Percentiles rank a stretch among this genome's conserved stretches.
phyloP scores from a whole-genome alignment of 164 flowering plant genomes.

The Akebia trifoliata region DNA sequence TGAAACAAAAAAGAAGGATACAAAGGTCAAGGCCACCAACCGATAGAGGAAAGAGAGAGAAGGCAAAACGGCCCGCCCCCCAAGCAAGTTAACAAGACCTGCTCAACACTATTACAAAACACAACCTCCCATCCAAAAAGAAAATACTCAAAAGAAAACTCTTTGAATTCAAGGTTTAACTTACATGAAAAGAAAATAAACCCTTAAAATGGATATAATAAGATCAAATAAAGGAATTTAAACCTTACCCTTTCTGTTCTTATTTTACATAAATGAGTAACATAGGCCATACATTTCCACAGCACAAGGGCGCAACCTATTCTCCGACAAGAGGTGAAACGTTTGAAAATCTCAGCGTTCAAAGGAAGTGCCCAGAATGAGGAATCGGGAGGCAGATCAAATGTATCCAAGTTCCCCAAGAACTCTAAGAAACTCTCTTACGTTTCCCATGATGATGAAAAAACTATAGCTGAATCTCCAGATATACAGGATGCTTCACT shows the following conservation, averaged over 20 bases:
- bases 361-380: conserved; percentile 54
- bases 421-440: conserved; percentile 48
- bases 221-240: neutral
- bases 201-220: too few species aligned
- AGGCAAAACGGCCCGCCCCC: too few species aligned
- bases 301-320: conserved; percentile 36
- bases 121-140: too few species aligned
- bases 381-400: conserved; percentile 40
- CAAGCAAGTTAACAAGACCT: too few species aligned
- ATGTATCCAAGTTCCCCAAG: conserved; percentile 38
- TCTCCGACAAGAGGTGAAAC: conserved; percentile 32
- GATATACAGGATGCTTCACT: conserved; percentile 31
- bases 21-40: too few species aligned
- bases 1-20: too few species aligned
- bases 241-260: neutral
- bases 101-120: too few species aligned
- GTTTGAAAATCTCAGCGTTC: conserved; percentile 49
- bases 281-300: conserved; percentile 19
- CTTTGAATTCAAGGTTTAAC: too few species aligned
- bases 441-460: conserved; percentile 45
- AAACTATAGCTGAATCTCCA: conserved; percentile 27
- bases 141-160: too few species aligned
- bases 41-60: too few species aligned
- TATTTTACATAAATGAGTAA: neutral
- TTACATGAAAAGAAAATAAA: too few species aligned